Percentiles rank a stretch among this genome's conserved stretches.
Conservation (phyloP, 352 stramenopile genomes). For the Pythium sukuiense region DNA sequence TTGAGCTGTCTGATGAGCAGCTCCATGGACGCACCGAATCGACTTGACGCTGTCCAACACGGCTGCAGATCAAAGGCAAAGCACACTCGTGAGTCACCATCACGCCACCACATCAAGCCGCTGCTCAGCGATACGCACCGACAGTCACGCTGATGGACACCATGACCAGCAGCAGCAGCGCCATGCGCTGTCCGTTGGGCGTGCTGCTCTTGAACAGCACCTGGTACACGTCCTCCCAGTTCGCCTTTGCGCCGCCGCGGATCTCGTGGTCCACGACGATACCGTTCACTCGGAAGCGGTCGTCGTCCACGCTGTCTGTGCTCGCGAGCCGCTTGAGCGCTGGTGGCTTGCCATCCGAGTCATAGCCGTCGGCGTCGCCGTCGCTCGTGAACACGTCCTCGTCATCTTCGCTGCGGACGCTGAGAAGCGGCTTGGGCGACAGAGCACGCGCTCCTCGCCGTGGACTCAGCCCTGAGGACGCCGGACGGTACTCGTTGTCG, state of each 20-base stretch:
- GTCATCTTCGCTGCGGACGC: constrained; percentile 26
- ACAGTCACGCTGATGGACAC: constrained; percentile 70
- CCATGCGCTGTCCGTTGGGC: constrained; percentile 60
- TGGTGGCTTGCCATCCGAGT: constrained; percentile 37
- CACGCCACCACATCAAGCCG: neutral
- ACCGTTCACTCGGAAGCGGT: constrained; percentile 69
- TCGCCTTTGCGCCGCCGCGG: constrained; percentile 53
- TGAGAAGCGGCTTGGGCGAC: constrained; percentile 20
- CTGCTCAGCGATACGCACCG: constrained; percentile 20
- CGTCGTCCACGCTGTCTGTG: constrained; percentile 38
- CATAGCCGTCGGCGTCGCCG: constrained; percentile 31
- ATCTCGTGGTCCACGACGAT: constrained; percentile 76
- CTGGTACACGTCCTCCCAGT: constrained; percentile 74
- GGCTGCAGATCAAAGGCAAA: constrained; percentile 30
- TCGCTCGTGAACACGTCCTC: constrained; percentile 28
- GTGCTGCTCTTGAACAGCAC: constrained; percentile 75
- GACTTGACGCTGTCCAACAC: constrained; percentile 71
- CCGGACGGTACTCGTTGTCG: constrained; percentile 29
- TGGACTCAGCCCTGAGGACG: constrained; percentile 33
- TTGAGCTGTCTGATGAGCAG: neutral
- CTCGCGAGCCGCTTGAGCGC: constrained; percentile 31
- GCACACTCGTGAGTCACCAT: neutral
- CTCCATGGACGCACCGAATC: constrained; percentile 43
- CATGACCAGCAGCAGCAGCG: constrained; percentile 65
- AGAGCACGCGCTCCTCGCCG: constrained; percentile 32